Conservation (phyloP, 192 early-diverging fungal species). For the Coemansia sp. region DNA sequence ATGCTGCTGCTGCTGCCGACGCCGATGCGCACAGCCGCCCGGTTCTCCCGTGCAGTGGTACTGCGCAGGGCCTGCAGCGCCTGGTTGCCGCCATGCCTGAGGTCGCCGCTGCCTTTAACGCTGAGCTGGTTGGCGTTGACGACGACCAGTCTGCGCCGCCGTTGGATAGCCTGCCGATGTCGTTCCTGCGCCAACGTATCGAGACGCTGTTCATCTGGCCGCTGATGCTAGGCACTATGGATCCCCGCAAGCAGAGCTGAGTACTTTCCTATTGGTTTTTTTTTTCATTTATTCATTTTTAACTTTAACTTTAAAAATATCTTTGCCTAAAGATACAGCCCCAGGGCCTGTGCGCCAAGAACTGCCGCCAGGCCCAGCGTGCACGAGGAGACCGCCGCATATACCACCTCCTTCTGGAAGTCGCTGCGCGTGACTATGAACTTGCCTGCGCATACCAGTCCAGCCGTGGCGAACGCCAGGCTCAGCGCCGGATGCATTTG, state of each 20-base stretch:
- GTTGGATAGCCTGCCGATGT: constrained; percentile 31
- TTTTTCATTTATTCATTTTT: not conserved
- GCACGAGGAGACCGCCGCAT: constrained; percentile 34
- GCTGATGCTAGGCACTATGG: constrained; percentile 47
- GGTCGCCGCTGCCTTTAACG: constrained; percentile 45
- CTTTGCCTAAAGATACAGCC: constrained; percentile 33
- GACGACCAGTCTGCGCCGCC: constrained; percentile 28
- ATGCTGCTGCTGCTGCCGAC: not conserved
- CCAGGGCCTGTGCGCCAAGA: constrained; percentile 33
- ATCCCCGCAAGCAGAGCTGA: constrained; percentile 15
- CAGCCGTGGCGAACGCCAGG: constrained; percentile 23
- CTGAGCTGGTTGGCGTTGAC: constrained; percentile 40
- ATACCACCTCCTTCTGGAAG: constrained; percentile 22
- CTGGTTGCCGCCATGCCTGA: constrained; percentile 42
- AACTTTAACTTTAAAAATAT: not conserved
- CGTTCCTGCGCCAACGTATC: constrained; percentile 46
- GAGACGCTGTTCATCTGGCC: constrained; percentile 53
- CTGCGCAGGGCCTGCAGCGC: constrained; percentile 35
- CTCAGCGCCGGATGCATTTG: constrained; percentile 34
- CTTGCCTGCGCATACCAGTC: constrained; percentile 41
- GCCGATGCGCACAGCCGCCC: constrained; percentile 35
- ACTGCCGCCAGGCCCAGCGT: constrained; percentile 43
- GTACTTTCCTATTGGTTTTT: not conserved
- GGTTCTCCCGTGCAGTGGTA: constrained; percentile 37
- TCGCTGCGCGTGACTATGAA: constrained; percentile 31